Conservation (phyloP, 495 filamentous ascomycete genomes). For the Talaromyces proteolyticus region DNA sequence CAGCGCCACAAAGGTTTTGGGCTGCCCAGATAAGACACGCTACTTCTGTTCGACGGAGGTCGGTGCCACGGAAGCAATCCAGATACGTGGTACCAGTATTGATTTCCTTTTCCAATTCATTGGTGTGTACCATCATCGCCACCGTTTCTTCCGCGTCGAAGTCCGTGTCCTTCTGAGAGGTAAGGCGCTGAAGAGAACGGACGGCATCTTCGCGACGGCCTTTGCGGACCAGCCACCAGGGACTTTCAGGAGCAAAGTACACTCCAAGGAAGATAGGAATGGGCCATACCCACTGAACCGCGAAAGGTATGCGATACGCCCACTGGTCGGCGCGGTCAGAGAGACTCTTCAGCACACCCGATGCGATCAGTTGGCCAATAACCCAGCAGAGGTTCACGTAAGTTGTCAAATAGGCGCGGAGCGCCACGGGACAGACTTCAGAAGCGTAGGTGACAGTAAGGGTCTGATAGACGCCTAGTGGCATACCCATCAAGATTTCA, state of each 20-base stretch:
- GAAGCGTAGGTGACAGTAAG: constrained; percentile 75
- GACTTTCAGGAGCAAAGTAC: constrained; percentile 66
- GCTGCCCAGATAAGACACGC: constrained; percentile 79
- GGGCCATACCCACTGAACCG: constrained; percentile 84
- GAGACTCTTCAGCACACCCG: constrained; percentile 66
- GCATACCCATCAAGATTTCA: constrained; percentile 72
- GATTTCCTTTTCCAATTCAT: constrained; percentile 64
- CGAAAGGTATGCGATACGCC: constrained; percentile 66
- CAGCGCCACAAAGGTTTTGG: constrained; percentile 72
- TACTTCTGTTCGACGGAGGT: constrained; percentile 72
- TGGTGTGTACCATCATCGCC: constrained; percentile 81
- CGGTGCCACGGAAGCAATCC: constrained; percentile 71
- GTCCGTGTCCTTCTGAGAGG: constrained; percentile 49
- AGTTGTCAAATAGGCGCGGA: constrained; percentile 69
- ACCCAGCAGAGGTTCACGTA: constrained; percentile 85
- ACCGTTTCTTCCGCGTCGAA: constrained; percentile 73
- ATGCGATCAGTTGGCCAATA: constrained; percentile 67
- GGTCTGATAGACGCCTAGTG: constrained; percentile 81
- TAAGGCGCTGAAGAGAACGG: constrained; percentile 59
- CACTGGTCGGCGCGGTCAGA: constrained; percentile 50
- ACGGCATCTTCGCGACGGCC: constrained; percentile 65
- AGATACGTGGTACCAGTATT: constrained; percentile 60
- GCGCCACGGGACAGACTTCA: constrained; percentile 67
- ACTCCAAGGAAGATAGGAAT: constrained; percentile 67
- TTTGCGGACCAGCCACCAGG: constrained; percentile 78